Evolutionary conservation across 768 basidiomycete genomes (phyloP), one percentile per base, ranked within the genome.

Genomic region (Macrolepiota albuminosa): DNA sequence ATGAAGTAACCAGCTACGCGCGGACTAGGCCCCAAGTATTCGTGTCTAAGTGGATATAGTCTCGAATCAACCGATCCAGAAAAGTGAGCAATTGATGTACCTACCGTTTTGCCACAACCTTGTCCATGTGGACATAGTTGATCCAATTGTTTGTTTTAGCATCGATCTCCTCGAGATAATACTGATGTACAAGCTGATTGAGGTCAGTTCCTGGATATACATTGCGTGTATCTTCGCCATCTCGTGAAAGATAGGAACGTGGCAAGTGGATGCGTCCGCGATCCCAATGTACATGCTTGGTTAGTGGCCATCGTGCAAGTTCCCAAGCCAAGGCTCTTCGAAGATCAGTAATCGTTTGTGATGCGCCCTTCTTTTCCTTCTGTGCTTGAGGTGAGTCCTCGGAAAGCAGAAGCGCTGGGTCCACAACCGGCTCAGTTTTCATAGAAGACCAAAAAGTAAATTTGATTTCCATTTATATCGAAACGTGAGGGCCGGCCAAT

Each of bases 11-110:
- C 78, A 9, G 74, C 78, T 6, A 79, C 72, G 21, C 77, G 70
- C 34, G 78, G 77, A 64, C 75, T 76, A 3, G 78, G 76, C 1
- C 78, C 77, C 10, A 80, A 67, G 62, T 73, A 77, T 62, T 80
- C 78, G 57, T 80, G 77, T 55, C 78, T 80, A 53, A 10, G 40
- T 39, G 3, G 7, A 33, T 54, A 29, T 39, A n/a, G 55, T 6
- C 24, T 34, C 11, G 29, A 13, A 48, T 47, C 9, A 48, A 18
- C 11, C 36, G 11, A 37, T 31, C 21, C 1, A 4, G 34, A 31
- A 24, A 13, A 14, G 26, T 33, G 31, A 51, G 51, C 10, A 54
- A 34, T 24, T 16, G 26, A 63, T 70, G 24, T 57, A 74, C 74
- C 73, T 57, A 74, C 74, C 73, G 66, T 56, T 70, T 70, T 24